Evolutionary conservation across 2,329 filamentous ascomycete genomes (phyloP).

Genomic region (Penicillium glabrum): DNA sequence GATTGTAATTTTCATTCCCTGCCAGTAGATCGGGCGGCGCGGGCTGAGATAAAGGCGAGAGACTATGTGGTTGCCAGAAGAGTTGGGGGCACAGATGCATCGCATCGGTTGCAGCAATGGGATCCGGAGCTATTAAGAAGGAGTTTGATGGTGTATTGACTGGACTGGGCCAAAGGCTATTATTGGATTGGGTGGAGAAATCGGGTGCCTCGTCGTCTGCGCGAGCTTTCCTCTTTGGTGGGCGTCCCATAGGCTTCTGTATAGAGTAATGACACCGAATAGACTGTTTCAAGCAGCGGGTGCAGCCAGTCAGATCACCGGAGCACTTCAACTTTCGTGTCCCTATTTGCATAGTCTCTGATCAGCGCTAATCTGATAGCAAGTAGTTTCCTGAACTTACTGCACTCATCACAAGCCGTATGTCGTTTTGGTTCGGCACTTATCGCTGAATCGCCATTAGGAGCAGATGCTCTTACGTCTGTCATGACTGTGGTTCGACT

Average conservation of each 20-base stretch:
- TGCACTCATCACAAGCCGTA: slow-evolving; percentile 51
- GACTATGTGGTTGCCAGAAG: slow-evolving; percentile 12
- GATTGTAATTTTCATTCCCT: slow-evolving; percentile 26
- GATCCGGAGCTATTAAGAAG: slow-evolving; percentile 15
- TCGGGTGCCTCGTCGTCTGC: slow-evolving; percentile 27
- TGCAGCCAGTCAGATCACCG: slow-evolving; percentile 44
- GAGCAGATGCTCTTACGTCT: not conserved
- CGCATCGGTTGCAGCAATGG: slow-evolving; percentile 19
- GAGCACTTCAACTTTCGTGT: slow-evolving; percentile 52
- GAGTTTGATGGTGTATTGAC: slow-evolving; percentile 20
- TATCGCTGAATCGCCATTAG: slow-evolving; percentile 3
- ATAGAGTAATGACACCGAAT: slow-evolving; percentile 47
- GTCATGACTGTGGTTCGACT: slow-evolving; percentile 7
- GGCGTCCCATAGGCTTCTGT: slow-evolving; percentile 51
- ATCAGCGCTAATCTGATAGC: slow-evolving; percentile 13
- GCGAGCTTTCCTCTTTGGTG: slow-evolving; percentile 42
- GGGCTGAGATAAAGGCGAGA: slow-evolving; percentile 11
- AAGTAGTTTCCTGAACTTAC: slow-evolving; percentile 32
- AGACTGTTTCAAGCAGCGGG: slow-evolving; percentile 43
- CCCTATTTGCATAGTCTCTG: slow-evolving; percentile 29
- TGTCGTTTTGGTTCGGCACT: slow-evolving; percentile 40
- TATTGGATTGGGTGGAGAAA: slow-evolving; percentile 10
- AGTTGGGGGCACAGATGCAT: slow-evolving; percentile 29
- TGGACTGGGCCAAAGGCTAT: slow-evolving; percentile 24
- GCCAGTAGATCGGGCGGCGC: slow-evolving; percentile 19